Base-by-base conservation (phyloP, 352 stramenopile genomes). In the Nothophytophthora sp. region DNA sequence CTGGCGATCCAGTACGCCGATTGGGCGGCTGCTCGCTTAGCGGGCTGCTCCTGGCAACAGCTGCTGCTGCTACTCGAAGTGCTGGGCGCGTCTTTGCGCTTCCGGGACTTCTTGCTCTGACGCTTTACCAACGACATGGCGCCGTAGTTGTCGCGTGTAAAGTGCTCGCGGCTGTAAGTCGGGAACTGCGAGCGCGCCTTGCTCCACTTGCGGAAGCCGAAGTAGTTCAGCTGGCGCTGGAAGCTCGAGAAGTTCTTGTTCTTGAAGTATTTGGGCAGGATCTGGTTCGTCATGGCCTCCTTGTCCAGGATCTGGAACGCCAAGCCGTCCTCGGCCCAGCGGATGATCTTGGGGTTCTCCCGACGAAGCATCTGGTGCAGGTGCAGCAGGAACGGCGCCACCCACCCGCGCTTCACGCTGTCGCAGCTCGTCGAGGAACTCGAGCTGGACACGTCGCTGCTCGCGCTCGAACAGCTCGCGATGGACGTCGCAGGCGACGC, bases 211-310 rank as follows among this genome's bases (percentile, higher is more conserved):
- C 84, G 81, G 70, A 98, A 98, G 44, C 75, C 82, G 70, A 98
- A 98, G 73, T 98, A 98, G 76, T 97, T 97, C 42, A 98, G 81
- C 63, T 98, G 92, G 18, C 94, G 86, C 60, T 97, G 88, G 52
- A 98, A 96, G 46, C 90, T 98, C n/a, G 94, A 92, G 69, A 98
- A 98, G 63, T 94, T 97, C 58, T 93, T 91, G 74, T 98, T 96
- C 69, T 97, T 97, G 52, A 98, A 98, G 71, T 98, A 98, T 50
- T 89, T 87, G 15, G 93, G 91, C 19, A 98, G 67, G 29, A 98
- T 81, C 63, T 95, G 77, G 19, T 86, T 63, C 46, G 96, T 94
- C 39, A 98, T 76, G 22, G 73, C 72, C 8, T 79, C 66, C 65
- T 91, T 92, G 73, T 96, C 82, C 30, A 89, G 59, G 50, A 95